A percentile compares a stretch with the other conserved stretches of the same genome.
Conservation (phyloP, 2,329 filamentous ascomycete species). For the Aspergillus chevalieri region DNA sequence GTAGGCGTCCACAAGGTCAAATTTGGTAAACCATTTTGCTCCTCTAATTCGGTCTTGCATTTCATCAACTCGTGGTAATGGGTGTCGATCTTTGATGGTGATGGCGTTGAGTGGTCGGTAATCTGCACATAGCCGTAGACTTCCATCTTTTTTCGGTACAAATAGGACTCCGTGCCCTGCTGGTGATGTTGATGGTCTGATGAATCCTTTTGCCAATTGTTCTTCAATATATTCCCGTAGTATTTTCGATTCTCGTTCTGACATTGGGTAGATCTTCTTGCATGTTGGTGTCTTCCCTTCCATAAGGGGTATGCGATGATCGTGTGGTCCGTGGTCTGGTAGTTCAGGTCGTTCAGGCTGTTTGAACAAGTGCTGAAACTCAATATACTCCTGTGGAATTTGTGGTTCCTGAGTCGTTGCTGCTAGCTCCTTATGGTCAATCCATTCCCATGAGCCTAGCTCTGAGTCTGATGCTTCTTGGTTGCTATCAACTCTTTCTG, state of each 20-base stretch:
- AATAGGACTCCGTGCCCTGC: background rate
- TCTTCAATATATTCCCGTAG: background rate
- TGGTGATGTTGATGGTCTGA: background rate
- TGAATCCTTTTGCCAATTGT: background rate
- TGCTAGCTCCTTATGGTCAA: too few species aligned
- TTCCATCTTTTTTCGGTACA: background rate
- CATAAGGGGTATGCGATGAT: background rate
- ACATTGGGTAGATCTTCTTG: background rate
- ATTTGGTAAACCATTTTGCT: constrained; percentile 18
- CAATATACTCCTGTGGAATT: too few species aligned
- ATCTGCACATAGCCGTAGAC: constrained; percentile 3
- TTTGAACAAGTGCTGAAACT: too few species aligned
- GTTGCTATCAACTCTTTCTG: background rate
- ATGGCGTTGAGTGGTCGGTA: constrained; percentile 21
- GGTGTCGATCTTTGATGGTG: constrained; percentile 21
- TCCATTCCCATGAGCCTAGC: background rate
- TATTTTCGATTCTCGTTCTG: background rate
- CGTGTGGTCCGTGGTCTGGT: background rate
- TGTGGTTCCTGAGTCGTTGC: too few species aligned
- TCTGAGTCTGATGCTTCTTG: background rate
- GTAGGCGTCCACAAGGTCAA: constrained; percentile 16
- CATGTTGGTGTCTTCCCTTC: background rate
- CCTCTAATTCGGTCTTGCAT: constrained; percentile 10
- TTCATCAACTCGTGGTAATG: constrained; percentile 18
- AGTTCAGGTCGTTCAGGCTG: background rate